Evolutionary conservation across 805 yeast species (phyloP).

Genomic region (Candida verbasci): DNA sequence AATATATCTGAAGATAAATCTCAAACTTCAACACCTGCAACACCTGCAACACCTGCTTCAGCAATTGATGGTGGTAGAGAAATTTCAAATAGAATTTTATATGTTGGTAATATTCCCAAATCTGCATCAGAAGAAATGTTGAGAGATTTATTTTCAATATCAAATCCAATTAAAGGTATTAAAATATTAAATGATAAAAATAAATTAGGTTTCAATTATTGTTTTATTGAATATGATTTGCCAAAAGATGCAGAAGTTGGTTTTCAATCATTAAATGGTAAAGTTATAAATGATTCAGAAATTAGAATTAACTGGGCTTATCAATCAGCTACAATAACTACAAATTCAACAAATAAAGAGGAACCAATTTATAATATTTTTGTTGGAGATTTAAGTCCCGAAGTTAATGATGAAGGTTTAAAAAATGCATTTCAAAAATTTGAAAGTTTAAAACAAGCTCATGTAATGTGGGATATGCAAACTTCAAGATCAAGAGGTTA

Average conservation of each 20-base stretch:
- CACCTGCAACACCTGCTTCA: constrained; percentile 47
- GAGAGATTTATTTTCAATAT: constrained; percentile 56
- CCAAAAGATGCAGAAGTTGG: constrained; percentile 61
- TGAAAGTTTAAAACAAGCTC: constrained; percentile 69
- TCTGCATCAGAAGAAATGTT: constrained; percentile 60
- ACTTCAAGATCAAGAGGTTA: constrained; percentile 89
- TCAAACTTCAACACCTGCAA: background rate
- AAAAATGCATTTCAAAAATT: constrained; percentile 52
- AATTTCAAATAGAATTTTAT: constrained; percentile 63
- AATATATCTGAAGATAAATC: background rate
- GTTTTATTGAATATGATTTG: constrained; percentile 70
- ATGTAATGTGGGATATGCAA: constrained; percentile 97
- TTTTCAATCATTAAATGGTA: constrained; percentile 55
- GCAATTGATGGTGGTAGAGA: constrained; percentile 82
- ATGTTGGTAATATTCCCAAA: constrained; percentile 72
- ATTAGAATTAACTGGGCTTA: constrained; percentile 78
- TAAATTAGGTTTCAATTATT: constrained; percentile 69
- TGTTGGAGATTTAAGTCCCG: constrained; percentile 81
- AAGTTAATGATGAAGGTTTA: constrained; percentile 74
- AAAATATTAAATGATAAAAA: constrained; percentile 77
- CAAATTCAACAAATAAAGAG: constrained; percentile 37
- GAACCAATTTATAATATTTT: constrained; percentile 65
- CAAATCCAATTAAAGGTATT: constrained; percentile 58
- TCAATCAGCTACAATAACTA: constrained; percentile 68
- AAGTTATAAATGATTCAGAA: constrained; percentile 48